Base-by-base conservation (phyloP, 805 yeast species). In the Barnettozyma vustinii region DNA sequence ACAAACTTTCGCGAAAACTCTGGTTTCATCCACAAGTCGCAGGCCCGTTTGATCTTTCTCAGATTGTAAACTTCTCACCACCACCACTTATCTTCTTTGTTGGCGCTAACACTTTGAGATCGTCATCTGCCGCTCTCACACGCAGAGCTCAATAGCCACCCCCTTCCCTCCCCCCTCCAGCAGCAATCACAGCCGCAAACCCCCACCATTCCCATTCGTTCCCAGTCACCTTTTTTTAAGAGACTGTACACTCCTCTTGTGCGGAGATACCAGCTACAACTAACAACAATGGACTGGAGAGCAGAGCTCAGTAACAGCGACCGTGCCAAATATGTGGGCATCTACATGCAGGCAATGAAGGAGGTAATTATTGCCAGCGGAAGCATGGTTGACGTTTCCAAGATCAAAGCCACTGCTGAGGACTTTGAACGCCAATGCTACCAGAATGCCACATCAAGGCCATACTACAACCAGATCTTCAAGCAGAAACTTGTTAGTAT, bases 341-440 rank as follows among this genome's bases (percentile, higher is more conserved):
- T 60, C 18, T 44, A 60, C 19, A 49, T 59, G 3, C 54, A 53
- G 45, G 52, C 60, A 2, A 47, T 60, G 33, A 56, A 56, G 33
- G 65, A 61, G 39, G 46, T 59, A 19, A 55, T 63, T 0, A 16
- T 47, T 7, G 42, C 53, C 5, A 50, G 62, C 3, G 53, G 48
- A 26, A 51, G 44, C 30, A 49, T 56, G 10, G 46, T 58, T 9
- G 73, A 71, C 36, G 57, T 68, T 21, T 71, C 67, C 45, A 76
- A 72, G 55, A 67, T 77, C 56, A 76, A 74, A 56, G 65, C 73
- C 4, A 71, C 81, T 56, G 89, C 90, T 4, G 84, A 80, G 56
- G 87, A 84, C 58, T 84, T 82, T 56, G 94, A 85, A 61, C 77
- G 80, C 50, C 79, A 74, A 56, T 77, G 88, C 21, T 84, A 74